Percentiles rank a stretch among this genome's conserved stretches.
Evolutionary conservation across 1,139 yeast genomes (phyloP).

Genomic region (Pichia sp.): DNA sequence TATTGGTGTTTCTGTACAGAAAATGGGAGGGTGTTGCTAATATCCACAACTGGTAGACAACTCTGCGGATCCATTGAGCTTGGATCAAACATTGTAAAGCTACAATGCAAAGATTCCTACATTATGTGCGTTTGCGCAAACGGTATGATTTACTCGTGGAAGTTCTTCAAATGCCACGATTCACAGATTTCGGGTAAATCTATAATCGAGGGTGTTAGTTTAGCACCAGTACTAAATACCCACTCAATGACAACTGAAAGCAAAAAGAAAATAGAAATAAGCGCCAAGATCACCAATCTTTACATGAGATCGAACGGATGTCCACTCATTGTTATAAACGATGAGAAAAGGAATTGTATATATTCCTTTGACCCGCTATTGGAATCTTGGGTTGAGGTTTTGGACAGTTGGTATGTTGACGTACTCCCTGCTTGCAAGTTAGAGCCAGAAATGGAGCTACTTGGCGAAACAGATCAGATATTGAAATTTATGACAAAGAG

Average conservation of each 20-base stretch:
- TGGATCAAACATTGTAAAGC: conserved; percentile 54
- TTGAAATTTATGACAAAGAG: conserved; percentile 4
- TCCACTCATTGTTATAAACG: conserved; percentile 40
- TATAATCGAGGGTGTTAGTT: conserved; percentile 40
- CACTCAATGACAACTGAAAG: conserved; percentile 27
- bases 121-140: conserved; percentile 53
- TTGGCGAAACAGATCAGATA: conserved; percentile 2
- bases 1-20: conserved; percentile 66
- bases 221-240: conserved; percentile 49
- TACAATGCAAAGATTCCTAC: conserved; percentile 45
- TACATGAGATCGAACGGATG: conserved; percentile 34
- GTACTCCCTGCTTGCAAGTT: conserved; percentile 4
- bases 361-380: conserved; percentile 40
- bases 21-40: conserved; percentile 63
- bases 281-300: conserved; percentile 24
- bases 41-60: conserved; percentile 59
- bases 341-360: conserved; percentile 23
- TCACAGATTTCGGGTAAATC: conserved; percentile 26
- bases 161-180: conserved; percentile 23
- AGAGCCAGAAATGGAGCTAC: not conserved
- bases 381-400: conserved; percentile 42
- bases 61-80: conserved; percentile 50
- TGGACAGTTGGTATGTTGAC: conserved; percentile 46
- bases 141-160: conserved; percentile 50
- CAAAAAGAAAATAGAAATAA: conserved; percentile 27